These are phyloP conservation scores for Penicillium verrucosum DNA, from an alignment of 2,329 filamentous ascomycete genomes.

Conservation along the genomic window DNA sequence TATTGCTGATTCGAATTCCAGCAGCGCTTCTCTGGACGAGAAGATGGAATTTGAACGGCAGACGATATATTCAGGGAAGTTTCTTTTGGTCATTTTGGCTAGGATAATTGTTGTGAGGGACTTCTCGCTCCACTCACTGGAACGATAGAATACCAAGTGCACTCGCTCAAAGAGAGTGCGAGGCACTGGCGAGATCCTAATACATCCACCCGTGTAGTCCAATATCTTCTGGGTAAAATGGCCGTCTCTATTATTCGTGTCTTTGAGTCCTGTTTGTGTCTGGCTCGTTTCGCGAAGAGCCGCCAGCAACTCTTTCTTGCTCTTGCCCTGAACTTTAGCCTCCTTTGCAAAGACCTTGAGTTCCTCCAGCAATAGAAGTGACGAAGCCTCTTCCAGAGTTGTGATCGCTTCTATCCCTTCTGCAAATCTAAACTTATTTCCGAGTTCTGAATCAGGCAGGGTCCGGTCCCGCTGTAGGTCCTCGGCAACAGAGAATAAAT, in stretches of 20 bases:
- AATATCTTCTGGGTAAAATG: conserved; percentile 78
- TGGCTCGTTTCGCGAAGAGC: conserved; percentile 72
- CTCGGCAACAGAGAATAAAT: conserved; percentile 64
- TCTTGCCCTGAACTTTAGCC: conserved; percentile 80
- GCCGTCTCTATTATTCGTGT: conserved; percentile 65
- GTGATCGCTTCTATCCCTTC: conserved; percentile 74
- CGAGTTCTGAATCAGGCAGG: conserved; percentile 57
- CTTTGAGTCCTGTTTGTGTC: conserved; percentile 71
- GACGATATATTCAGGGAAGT: conserved; percentile 87
- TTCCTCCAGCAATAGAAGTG: conserved; percentile 80
- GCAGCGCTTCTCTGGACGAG: conserved; percentile 64
- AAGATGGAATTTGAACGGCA: conserved; percentile 90
- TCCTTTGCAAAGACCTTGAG: conserved; percentile 81
- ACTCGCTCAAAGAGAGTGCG: conserved; percentile 88
- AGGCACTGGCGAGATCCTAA: conserved; percentile 69
- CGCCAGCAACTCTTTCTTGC: conserved; percentile 73
- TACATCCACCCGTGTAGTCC: conserved; percentile 73
- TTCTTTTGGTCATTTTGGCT: conserved; percentile 79
- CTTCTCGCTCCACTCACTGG: conserved; percentile 96
- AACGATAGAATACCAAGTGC: conserved; percentile 92
- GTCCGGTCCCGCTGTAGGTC: conserved; percentile 58
- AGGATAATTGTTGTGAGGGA: conserved; percentile 93
- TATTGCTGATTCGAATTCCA: conserved; percentile 88
- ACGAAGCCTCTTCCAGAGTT: conserved; percentile 77
- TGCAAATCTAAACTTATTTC: conserved; percentile 68